Percentiles rank a stretch among this genome's conserved stretches.
These are phyloP conservation scores for Boletus hoseneyae DNA, from an alignment of 1,284 basidiomycete genomes.

Conservation along the genomic window DNA sequence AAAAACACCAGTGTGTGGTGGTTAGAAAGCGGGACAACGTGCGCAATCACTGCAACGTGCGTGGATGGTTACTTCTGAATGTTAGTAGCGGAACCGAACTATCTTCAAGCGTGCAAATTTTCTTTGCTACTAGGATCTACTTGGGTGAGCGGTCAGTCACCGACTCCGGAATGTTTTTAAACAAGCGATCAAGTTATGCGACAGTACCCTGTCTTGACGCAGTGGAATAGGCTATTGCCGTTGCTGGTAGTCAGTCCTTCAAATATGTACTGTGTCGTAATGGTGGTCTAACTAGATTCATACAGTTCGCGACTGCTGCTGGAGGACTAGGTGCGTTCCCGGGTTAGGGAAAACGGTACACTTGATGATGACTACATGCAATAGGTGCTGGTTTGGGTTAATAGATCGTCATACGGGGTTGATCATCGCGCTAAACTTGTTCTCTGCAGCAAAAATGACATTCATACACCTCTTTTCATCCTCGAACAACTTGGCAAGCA, in stretches of 20 bases:
- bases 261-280: neutral
- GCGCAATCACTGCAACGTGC: slow-evolving; percentile 4
- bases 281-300: neutral
- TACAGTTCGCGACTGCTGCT: neutral
- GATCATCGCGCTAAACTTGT: neutral
- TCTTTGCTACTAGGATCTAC: slow-evolving; percentile 10
- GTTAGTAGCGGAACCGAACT: neutral
- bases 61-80: neutral
- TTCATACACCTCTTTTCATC: neutral
- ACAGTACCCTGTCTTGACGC: slow-evolving; percentile 6
- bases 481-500: neutral
- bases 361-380: neutral
- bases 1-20: neutral
- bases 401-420: neutral
- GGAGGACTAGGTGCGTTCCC: slow-evolving; percentile 2
- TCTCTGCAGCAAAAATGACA: neutral
- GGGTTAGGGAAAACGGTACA: neutral
- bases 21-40: slow-evolving; percentile 5
- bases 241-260: slow-evolving; percentile 3
- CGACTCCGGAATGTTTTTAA: neutral
- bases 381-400: slow-evolving; percentile 9
- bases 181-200: slow-evolving; percentile 1
- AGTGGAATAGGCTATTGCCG: neutral
- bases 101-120: slow-evolving; percentile 4
- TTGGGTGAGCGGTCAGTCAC: slow-evolving; percentile 3